These are phyloP conservation scores for Beta corolliflora DNA, from an alignment of 179 eudicot genomes.

Conservation along the genomic window DNA sequence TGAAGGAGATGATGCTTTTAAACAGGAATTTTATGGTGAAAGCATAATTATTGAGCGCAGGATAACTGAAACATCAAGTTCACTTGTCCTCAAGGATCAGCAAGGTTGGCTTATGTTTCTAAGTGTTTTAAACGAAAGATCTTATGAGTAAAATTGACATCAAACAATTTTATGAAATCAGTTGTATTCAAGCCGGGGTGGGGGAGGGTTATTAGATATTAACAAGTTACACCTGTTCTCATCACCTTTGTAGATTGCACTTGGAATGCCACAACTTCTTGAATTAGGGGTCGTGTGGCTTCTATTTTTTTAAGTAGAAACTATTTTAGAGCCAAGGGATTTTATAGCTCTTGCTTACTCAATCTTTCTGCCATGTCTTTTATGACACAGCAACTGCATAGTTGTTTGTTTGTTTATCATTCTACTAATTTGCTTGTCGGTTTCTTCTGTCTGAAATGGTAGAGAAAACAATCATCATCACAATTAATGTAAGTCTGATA, in stretches of 20 bases:
- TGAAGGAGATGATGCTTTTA: constrained; percentile 91
- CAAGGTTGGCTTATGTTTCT: constrained; percentile 54
- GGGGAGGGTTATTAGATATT: not conserved
- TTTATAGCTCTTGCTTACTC: not conserved
- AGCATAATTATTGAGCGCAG: constrained; percentile 75
- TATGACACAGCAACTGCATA: too few relatives aligned
- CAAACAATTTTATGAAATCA: not conserved
- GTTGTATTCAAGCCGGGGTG: not conserved
- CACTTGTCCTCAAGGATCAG: constrained; percentile 60
- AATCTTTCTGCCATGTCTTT: too few relatives aligned
- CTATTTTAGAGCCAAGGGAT: not conserved
- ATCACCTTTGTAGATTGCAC: not conserved
- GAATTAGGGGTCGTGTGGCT: not conserved
- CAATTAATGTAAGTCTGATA: not conserved
- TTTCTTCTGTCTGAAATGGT: too few relatives aligned
- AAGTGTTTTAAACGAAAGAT: not conserved
- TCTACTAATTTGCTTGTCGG: too few relatives aligned
- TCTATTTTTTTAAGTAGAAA: not conserved
- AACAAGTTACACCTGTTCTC: not conserved
- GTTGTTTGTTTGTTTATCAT: too few relatives aligned
- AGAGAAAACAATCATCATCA: too few relatives aligned
- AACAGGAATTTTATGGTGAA: constrained; percentile 80
- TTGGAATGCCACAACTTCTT: not conserved
- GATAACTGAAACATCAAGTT: constrained; percentile 63
- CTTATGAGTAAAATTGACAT: not conserved